Conservation (phyloP, 2,329 filamentous ascomycete species). For the Neofusicoccum parvum region DNA sequence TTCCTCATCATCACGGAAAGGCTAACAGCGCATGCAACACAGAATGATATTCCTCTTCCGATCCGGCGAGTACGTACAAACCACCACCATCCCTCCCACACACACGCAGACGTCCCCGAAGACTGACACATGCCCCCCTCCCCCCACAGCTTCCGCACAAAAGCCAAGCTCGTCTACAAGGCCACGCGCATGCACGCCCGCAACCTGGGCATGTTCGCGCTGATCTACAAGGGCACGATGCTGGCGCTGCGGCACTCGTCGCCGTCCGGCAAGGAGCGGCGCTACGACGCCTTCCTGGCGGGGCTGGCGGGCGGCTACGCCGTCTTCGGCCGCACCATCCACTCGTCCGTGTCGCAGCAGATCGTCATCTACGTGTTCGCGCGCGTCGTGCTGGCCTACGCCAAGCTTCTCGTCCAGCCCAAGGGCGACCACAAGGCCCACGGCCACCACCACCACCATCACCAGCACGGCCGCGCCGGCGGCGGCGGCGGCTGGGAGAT, state of each 20-base stretch:
- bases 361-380: slow-evolving; percentile 99
- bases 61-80: slow-evolving; percentile 70
- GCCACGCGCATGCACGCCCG: slow-evolving; percentile 88
- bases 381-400: slow-evolving; percentile 80
- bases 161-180: slow-evolving; percentile 74
- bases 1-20: neutral
- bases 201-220: slow-evolving; percentile 89
- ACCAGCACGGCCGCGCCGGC: slow-evolving; percentile 32
- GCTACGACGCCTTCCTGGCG: slow-evolving; percentile 82
- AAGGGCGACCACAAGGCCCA: slow-evolving; percentile 30
- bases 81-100: slow-evolving; percentile 1
- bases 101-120: neutral
- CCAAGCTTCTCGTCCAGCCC: slow-evolving; percentile 76
- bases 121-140: neutral
- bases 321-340: slow-evolving; percentile 81
- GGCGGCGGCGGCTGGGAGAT: slow-evolving; percentile 43
- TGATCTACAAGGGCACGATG: slow-evolving; percentile 85
- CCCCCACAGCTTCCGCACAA: slow-evolving; percentile 66
- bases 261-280: slow-evolving; percentile 59
- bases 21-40: neutral
- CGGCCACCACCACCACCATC: neutral
- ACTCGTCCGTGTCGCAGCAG: slow-evolving; percentile 87
- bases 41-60: slow-evolving; percentile 98
- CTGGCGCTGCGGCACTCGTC: slow-evolving; percentile 66
- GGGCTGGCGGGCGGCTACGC: slow-evolving; percentile 88